Base-by-base conservation (phyloP, 2,329 filamentous ascomycete species). In the Microsporum audouinii region DNA sequence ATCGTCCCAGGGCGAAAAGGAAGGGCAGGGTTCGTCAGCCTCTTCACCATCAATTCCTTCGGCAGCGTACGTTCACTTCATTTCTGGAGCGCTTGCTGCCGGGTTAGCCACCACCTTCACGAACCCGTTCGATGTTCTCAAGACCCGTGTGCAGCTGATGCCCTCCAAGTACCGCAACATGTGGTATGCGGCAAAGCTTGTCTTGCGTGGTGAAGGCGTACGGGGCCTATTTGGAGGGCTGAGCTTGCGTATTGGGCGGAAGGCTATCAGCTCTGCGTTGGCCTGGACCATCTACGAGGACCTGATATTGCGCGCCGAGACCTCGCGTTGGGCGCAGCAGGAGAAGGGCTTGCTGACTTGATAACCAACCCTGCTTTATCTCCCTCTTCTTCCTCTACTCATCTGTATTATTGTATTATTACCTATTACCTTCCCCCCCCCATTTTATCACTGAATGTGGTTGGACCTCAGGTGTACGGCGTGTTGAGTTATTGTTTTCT, bases 271-370 rank as follows among this genome's bases (percentile, higher is more conserved):
- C 73, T 92, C 88, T 59, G 94, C 94, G n/a, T 79, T 97, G 66
- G 92, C 92, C 5, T 99, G 94, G 94, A 97, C 92, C 7, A 80
- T 96, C 45, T 99, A 99, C 71, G 94, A 99, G 76, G 92, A 96
- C 73, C 75, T 96, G 68, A 87, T 97, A 64, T 79, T 91, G 63
- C 81, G 88, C 67, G 88, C 87, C 0, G 84, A 86, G 72, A 75
- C 68, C 56, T 67, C 49, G 2, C 49, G 29, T 7, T 55, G 49
- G 49, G 49, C 49, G 8, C 49, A 53, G 29, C 27, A 31, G 10
- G 49, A 55, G 49, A 55, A 55, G 49, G 34, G 49, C 23, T n/a
- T 55, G 14, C 10, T 55, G 12, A 33, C 49, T 55, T 55, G 49
- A 55, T 53, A 23, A 23, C 29, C 6, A 8, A 6, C 4, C 23